These are phyloP conservation scores for Ogataea zsoltii DNA, from an alignment of 805 yeast genomes.

Conservation along the genomic window DNA sequence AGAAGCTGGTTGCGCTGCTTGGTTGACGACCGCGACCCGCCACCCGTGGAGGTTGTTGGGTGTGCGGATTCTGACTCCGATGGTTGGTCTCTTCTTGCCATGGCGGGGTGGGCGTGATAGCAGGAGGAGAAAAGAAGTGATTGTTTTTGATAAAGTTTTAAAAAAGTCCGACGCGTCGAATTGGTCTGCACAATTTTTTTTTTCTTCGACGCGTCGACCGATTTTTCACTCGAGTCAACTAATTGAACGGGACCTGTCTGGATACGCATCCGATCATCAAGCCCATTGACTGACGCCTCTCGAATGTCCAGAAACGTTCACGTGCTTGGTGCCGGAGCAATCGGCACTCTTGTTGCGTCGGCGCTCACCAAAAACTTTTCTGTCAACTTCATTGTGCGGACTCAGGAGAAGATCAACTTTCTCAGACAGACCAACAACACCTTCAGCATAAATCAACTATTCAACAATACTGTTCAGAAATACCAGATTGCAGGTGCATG, in stretches of 20 bases:
- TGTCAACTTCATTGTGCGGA: slow-evolving; percentile 31
- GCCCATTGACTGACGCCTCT: too few relatives aligned
- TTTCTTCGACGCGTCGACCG: neutral
- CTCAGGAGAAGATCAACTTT: slow-evolving; percentile 22
- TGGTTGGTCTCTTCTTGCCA: slow-evolving; percentile 16
- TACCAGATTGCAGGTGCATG: slow-evolving; percentile 21
- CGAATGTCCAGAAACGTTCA: slow-evolving; percentile 18
- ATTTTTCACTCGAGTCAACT: neutral
- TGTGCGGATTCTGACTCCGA: slow-evolving; percentile 26
- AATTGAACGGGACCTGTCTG: too few relatives aligned
- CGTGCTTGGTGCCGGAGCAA: slow-evolving; percentile 37
- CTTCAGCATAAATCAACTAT: slow-evolving; percentile 26
- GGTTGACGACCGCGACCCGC: slow-evolving; percentile 44
- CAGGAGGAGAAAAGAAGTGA: neutral
- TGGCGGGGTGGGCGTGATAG: neutral
- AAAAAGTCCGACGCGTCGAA: neutral
- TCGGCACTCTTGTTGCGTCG: slow-evolving; percentile 34
- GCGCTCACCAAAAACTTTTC: slow-evolving; percentile 21
- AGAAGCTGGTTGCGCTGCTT: slow-evolving; percentile 61
- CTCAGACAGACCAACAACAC: slow-evolving; percentile 21
- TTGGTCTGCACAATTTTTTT: slow-evolving; percentile 1
- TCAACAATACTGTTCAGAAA: slow-evolving; percentile 15
- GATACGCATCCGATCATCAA: too few relatives aligned
- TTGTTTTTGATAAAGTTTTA: neutral
- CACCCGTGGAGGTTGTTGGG: slow-evolving; percentile 5